Base-by-base conservation (phyloP, 1,139 yeast genomes). In the Suhomyces panamericanus region DNA sequence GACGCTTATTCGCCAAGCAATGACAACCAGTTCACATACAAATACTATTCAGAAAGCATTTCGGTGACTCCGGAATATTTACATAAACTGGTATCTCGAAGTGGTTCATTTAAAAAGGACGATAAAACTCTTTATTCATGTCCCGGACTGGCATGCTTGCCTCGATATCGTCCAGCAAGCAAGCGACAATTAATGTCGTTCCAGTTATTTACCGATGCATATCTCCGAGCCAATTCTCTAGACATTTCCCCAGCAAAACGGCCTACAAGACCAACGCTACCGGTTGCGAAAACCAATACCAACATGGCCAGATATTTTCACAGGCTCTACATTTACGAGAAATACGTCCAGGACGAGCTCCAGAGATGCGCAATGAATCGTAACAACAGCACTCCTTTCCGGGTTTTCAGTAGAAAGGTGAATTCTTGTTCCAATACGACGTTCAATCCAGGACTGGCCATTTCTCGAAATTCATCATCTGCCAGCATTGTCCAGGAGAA, bases 231-330 rank as follows among this genome's bases (percentile, higher is more conserved):
- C 29, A 26, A 26, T 26, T 26, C 12, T 10, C 29, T 26, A 11
- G 29, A 8, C 5, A 26, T 10, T 26, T 12, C 12, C 6, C 29
- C 12, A 3, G 12, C 29, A 10, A 26, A 26, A 26, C 12, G n/a
- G n/a, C 29, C 29, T n/a, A 26, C 29, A 4, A 53, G 49, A 43
- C 68, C 68, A 2, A 36, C 20, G 15, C 14, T 55, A 12, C 67
- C 67, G 1, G 22, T n/a, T 7, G 58, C 57, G 17, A 52, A 52
- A 36, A 63, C 68, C 10, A 63, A 61, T 42, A 63, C 67, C 24
- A 51, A 53, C 30, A 45, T 63, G 52, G 58, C 62, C 16, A 61
- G 50, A 31, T 63, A 61, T 42, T 44, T 54, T 10, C 68, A 63
- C 43, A 50, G 47, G 33, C 38, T 48, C 6, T 54, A 56, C 43